phyloP scores from a whole-genome alignment of 768 basidiomycete species.

The Tylopilus felleus region DNA sequence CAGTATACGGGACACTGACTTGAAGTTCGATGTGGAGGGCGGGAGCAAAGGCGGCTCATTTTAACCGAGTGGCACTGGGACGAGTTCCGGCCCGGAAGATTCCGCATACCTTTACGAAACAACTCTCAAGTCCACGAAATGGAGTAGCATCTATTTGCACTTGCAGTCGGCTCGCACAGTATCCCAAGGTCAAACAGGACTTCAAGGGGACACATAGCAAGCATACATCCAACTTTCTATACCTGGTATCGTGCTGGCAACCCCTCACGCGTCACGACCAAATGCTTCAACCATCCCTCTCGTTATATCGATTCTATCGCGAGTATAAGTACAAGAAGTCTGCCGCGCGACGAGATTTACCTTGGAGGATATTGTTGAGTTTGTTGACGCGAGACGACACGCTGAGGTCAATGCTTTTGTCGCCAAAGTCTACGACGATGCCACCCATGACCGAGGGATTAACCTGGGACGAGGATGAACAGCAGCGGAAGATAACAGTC shows the following conservation, averaged over 20 bases:
- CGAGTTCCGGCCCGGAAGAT: not conserved
- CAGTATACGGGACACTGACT: not conserved
- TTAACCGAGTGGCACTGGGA: not conserved
- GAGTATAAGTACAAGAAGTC: constrained; percentile 12
- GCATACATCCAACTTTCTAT: constrained; percentile 11
- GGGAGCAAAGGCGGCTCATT: not conserved
- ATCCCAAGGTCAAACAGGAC: not conserved
- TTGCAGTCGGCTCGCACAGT: not conserved
- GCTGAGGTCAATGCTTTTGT: constrained; percentile 96
- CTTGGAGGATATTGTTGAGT: constrained; percentile 83
- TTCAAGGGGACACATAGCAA: constrained; percentile 1
- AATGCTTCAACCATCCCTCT: not conserved
- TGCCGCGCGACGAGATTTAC: constrained; percentile 43
- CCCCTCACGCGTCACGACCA: not conserved
- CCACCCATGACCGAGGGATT: constrained; percentile 92
- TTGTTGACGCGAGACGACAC: constrained; percentile 93
- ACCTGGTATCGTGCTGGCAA: constrained; percentile 1
- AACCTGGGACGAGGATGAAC: constrained; percentile 51
- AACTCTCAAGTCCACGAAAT: not conserved
- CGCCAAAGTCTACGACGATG: constrained; percentile 93
- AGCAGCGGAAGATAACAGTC: not conserved
- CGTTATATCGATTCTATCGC: constrained; percentile 26
- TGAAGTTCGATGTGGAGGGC: not conserved
- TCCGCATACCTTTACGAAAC: not conserved
- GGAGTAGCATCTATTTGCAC: not conserved